Evolutionary conservation across 148 eudicot genomes (phyloP).

Genomic region (Gaultheria prostrata): DNA sequence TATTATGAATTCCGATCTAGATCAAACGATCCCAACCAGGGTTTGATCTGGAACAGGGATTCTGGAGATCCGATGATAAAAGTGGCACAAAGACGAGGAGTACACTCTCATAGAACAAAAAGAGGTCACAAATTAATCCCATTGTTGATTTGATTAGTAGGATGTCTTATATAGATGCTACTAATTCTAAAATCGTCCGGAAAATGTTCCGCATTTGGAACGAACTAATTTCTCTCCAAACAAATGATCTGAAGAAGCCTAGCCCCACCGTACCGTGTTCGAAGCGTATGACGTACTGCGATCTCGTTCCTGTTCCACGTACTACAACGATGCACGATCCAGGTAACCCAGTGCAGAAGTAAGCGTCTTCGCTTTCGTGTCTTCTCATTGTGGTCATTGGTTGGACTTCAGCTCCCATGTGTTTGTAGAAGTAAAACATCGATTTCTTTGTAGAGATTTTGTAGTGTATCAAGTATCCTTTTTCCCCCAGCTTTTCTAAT

Average conservation of each 20-base stretch:
- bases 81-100: background rate
- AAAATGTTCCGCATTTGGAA: background rate
- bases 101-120: background rate
- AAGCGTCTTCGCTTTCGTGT: background rate
- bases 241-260: background rate
- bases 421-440: background rate
- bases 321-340: background rate
- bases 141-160: background rate
- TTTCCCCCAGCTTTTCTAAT: background rate
- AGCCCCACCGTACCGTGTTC: background rate
- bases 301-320: background rate
- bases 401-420: background rate
- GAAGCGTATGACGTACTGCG: background rate
- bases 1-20: background rate
- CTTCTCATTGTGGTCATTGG: background rate
- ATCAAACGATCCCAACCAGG: background rate
- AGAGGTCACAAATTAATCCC: background rate
- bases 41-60: background rate
- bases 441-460: background rate
- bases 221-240: background rate
- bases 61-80: background rate
- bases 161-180: background rate
- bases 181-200: background rate
- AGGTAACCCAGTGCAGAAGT: background rate
- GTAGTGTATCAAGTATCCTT: too few species aligned